These are phyloP conservation scores for Aspergillaceae sp. DNA, from an alignment of 2,329 filamentous ascomycete genomes.

Conservation along the genomic window DNA sequence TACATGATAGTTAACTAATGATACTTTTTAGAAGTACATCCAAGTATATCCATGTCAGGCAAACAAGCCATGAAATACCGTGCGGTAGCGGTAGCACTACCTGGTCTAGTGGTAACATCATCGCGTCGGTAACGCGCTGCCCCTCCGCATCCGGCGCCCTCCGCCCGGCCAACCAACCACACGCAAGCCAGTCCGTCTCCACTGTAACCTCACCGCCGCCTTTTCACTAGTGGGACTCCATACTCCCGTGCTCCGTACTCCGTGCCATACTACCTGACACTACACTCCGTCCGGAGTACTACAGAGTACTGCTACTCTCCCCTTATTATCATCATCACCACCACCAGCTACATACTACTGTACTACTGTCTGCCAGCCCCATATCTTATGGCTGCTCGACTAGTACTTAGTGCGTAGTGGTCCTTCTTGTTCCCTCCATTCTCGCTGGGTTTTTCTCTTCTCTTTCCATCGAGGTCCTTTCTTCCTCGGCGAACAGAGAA, in stretches of 20 bases:
- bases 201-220: slow-evolving; percentile 1
- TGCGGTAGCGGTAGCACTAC: too few species aligned
- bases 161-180: not conserved
- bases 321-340: not conserved
- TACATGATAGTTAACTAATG: too few species aligned
- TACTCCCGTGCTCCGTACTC: not conserved
- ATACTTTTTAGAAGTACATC: too few species aligned
- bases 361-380: not conserved
- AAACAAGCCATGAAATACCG: too few species aligned
- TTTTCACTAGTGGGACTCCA: not conserved
- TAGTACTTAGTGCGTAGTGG: not conserved
- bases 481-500: not conserved
- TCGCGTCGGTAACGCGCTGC: too few species aligned
- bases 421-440: too few species aligned
- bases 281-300: not conserved
- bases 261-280: not conserved
- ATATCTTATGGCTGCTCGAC: not conserved
- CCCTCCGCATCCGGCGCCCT: slow-evolving; percentile 1
- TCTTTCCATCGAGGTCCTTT: not conserved
- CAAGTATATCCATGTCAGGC: too few species aligned
- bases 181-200: not conserved
- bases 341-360: not conserved
- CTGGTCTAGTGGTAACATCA: too few species aligned
- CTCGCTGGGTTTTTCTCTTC: too few species aligned
- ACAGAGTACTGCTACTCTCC: not conserved